Conservation (phyloP, 2,329 filamentous ascomycete genomes). For the Arthrinium puccinioides region DNA sequence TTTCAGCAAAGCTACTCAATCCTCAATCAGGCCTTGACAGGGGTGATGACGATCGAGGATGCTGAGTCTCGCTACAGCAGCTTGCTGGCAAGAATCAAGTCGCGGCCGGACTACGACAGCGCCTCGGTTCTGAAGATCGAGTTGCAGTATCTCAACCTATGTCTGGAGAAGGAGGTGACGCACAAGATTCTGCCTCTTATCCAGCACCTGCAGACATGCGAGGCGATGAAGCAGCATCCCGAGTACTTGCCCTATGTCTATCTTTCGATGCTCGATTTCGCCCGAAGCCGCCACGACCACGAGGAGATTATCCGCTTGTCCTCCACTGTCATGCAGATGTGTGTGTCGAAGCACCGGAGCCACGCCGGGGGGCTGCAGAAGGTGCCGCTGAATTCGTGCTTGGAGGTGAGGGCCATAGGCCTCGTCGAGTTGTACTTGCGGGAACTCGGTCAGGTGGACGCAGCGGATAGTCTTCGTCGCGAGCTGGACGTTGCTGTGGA, state of each 20-base stretch:
- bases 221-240: not conserved
- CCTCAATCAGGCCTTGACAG: conserved; percentile 1
- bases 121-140: not conserved
- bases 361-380: not conserved
- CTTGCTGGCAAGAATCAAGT: not conserved
- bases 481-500: not conserved
- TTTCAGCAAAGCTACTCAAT: not conserved
- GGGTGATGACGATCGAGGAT: not conserved
- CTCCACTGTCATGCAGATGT: not conserved
- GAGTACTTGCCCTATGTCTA: not conserved
- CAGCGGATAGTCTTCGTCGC: not conserved
- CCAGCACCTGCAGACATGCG: not conserved
- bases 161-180: not conserved
- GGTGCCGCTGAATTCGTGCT: not conserved
- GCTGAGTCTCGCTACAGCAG: not conserved
- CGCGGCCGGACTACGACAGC: not conserved
- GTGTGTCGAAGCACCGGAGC: not conserved
- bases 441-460: not conserved
- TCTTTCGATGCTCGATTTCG: not conserved
- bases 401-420: not conserved
- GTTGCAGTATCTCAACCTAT: conserved; percentile 1
- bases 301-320: not conserved
- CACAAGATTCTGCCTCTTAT: not conserved
- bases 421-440: not conserved
- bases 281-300: conserved; percentile 1